phyloP scores from a whole-genome alignment of 345 rosid genomes.

The Citropsis articulata region DNA sequence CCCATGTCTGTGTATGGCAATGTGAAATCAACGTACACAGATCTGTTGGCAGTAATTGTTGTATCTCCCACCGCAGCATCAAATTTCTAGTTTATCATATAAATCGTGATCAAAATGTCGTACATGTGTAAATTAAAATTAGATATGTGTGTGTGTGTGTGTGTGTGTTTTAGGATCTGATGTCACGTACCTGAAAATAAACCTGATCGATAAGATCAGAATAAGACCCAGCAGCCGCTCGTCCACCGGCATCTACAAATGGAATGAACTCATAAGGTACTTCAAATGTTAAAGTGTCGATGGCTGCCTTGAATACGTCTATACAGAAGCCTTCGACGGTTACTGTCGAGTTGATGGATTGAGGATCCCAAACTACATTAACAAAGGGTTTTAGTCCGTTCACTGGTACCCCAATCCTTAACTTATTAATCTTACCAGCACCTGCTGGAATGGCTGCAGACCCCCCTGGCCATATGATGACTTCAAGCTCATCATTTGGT shows the following conservation, averaged over 20 bases:
- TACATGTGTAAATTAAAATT: background rate
- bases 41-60: constrained; percentile 14
- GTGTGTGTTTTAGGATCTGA: too few species aligned
- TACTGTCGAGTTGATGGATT: constrained; percentile 2
- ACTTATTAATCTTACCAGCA: background rate
- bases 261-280: constrained; percentile 29
- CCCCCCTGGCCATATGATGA: constrained; percentile 38
- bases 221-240: constrained; percentile 16
- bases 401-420: constrained; percentile 37
- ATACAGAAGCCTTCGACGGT: constrained; percentile 29
- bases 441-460: constrained; percentile 16
- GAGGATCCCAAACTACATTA: constrained; percentile 2
- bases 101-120: background rate
- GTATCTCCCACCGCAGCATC: background rate
- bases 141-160: too few species aligned
- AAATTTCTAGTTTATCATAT: background rate
- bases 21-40: constrained; percentile 42
- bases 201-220: constrained; percentile 30
- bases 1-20: constrained; percentile 35
- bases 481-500: constrained; percentile 10
- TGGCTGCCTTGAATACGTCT: constrained; percentile 36
- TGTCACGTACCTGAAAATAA: constrained; percentile 27
- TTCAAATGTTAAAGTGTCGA: constrained; percentile 18
- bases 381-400: constrained; percentile 28
- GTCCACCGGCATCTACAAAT: background rate